phyloP scores from a whole-genome alignment of 768 basidiomycete species.

The Tulasnella sp. region DNA sequence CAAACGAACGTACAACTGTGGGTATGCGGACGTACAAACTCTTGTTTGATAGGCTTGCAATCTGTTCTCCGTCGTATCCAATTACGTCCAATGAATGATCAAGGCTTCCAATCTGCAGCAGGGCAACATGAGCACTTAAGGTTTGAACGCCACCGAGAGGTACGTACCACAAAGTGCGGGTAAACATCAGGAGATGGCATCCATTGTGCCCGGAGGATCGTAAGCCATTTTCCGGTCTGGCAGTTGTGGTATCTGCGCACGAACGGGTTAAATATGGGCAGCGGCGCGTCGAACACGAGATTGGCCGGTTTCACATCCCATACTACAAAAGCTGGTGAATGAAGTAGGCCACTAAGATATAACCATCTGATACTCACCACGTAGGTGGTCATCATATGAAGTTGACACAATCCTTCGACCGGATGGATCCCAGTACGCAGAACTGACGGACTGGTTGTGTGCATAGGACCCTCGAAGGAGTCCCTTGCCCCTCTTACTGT shows the following conservation, averaged over 20 bases:
- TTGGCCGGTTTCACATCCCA: conserved; percentile 55
- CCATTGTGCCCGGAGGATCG: conserved; percentile 68
- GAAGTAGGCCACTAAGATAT: not conserved
- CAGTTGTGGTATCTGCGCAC: conserved; percentile 56
- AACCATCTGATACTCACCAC: conserved; percentile 39
- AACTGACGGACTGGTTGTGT: conserved; percentile 67
- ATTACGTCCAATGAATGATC: conserved; percentile 63
- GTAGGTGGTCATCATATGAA: conserved; percentile 65
- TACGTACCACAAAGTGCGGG: conserved; percentile 67
- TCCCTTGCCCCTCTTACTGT: conserved; percentile 41
- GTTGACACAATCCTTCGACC: conserved; percentile 73
- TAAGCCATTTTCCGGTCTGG: conserved; percentile 77
- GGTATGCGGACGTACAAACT: not conserved
- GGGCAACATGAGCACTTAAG: not conserved
- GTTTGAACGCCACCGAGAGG: not conserved
- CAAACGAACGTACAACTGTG: conserved; percentile 65
- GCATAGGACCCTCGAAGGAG: conserved; percentile 49
- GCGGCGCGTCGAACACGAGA: conserved; percentile 33
- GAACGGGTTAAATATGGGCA: conserved; percentile 54
- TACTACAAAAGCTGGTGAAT: conserved; percentile 34
- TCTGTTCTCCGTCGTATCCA: conserved; percentile 63
- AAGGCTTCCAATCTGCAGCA: conserved; percentile 57
- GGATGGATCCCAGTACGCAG: conserved; percentile 77
- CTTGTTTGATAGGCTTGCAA: no score
- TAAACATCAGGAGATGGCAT: conserved; percentile 62